Evolutionary conservation across 176 grass and related monocot genomes (phyloP), one percentile per base, ranked within the genome.

Genomic region (Paspalum notatum): DNA sequence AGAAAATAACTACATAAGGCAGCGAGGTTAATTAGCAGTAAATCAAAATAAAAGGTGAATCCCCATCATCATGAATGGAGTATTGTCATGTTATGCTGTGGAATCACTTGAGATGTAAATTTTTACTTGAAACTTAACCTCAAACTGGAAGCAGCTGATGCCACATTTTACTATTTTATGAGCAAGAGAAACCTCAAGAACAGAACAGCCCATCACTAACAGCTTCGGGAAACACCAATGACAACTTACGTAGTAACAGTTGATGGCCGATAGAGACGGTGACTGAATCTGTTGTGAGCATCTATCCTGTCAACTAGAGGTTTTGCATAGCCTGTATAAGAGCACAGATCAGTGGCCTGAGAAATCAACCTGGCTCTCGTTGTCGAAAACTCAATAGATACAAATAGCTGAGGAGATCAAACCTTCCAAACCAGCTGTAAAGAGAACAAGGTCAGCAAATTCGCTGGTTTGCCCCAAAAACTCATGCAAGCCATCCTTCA

Each of bases 361-460:
- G 20, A 70, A 76, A 71, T 65, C 20, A 85, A 61, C 27, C 39
- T 20, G 10, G 15, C 15, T 48, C 25, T 64, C 76, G 62, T 13
- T 41, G 48, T 25, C 25, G n/a, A 8, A 32, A 32, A 32, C 32
- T 32, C 32, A 32, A 76, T 45, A 24, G 54, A 46, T 17, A 42
- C 15, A 60, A 48, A 71, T 69, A 76, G 40, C 56, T 86, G 24
- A 25, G 42, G 67, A 51, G 3, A 52, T 52, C 53, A 76, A 57
- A 98, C 95, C 95, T 94, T 98, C 95, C 39, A 98, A 71, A 62
- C 90, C 95, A 85, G 95, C 95, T 12, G 95, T 98, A 80, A 98
- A 98, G 50, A 98, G 95, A 84, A 98, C 71, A 82, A 98, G 90
- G 53, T 98, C 88, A 26, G 95, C 95, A 55, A 98, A 98, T 91